Evolutionary conservation across 1,139 yeast species (phyloP).

Genomic region (Suhomyces guaymorum): DNA sequence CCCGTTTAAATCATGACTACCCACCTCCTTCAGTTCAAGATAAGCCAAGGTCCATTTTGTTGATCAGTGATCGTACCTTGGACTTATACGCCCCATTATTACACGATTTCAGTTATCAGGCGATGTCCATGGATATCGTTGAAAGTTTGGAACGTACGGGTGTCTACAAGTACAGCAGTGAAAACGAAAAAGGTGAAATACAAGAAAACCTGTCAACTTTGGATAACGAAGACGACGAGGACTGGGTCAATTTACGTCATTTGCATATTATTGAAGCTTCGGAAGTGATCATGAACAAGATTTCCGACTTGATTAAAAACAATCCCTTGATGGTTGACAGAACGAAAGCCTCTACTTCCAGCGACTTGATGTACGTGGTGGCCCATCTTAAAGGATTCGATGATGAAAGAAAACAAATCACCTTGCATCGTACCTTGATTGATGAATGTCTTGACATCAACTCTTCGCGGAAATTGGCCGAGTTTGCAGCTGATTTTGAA

Average conservation of each 20-base stretch:
- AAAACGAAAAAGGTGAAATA: slow-evolving; percentile 58
- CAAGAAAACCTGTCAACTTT: slow-evolving; percentile 44
- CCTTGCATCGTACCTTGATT: slow-evolving; percentile 59
- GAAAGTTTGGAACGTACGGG: slow-evolving; percentile 52
- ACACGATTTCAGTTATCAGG: slow-evolving; percentile 93
- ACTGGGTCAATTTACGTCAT: slow-evolving; percentile 75
- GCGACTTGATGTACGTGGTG: slow-evolving; percentile 64
- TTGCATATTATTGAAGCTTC: slow-evolving; percentile 77
- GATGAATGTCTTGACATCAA: slow-evolving; percentile 59
- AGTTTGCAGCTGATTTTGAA: slow-evolving; percentile 65
- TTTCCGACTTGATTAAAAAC: slow-evolving; percentile 67
- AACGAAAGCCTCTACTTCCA: slow-evolving; percentile 57
- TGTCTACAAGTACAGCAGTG: slow-evolving; percentile 60
- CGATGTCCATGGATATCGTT: slow-evolving; percentile 81
- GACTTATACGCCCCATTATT: slow-evolving; percentile 83
- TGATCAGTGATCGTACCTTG: slow-evolving; percentile 79
- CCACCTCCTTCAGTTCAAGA: slow-evolving; percentile 56
- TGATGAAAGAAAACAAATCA: slow-evolving; percentile 61
- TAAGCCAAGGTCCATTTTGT: slow-evolving; percentile 69
- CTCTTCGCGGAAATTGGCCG: slow-evolving; percentile 56
- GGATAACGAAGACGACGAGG: slow-evolving; percentile 65
- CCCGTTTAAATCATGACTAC: slow-evolving; percentile 65
- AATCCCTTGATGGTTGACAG: slow-evolving; percentile 73
- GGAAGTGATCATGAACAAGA: slow-evolving; percentile 58
- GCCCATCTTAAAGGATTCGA: slow-evolving; percentile 71